Evolutionary conservation across 805 yeast genomes (phyloP), one percentile per base, ranked within the genome.

Genomic region (Wickerhamomyces canadensis): DNA sequence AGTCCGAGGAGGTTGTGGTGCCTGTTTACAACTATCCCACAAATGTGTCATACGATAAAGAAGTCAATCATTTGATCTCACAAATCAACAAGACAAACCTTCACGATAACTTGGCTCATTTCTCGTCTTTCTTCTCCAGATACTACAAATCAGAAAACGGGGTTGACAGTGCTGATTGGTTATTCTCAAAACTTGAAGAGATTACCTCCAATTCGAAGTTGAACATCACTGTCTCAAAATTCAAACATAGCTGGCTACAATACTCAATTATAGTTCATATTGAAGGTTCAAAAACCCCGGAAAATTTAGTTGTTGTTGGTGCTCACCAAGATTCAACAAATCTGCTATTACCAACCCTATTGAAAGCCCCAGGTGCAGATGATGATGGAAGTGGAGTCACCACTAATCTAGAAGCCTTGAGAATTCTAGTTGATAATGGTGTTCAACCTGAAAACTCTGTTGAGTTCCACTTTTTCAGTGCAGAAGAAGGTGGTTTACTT

Each of bases 401-500:
- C 4, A 81, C 95, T 3, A 72, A 76, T 23, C 59, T 88, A 37
- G 95, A 88, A 57, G 78, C 88, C 1, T 70, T 88, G 49, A 70
- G 93, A 46, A 60, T 84, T 13, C 61, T 86, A 19, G 58, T 73
- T 7, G 65, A 62, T 25, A 44, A 47, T 25, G 58, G 66, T 0
- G 70, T 70, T 47, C 50, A 61, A 40, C 87, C 89, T 12, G 62
- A 71, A 30, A 85, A 87, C 60, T 76, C 95, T 0, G 61, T 91
- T 15, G 95, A 91, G 58, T 89, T 91, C 65, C 98, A 91, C 62
- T 91, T 87, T 70, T 91, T 87, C 64, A 76, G 95, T 19, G 98
- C 95, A 2, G 98, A 91, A 64, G 98, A 91, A 68, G 88, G 86
- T 42, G 97, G 96, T 0, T 64, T 86, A 38, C 65, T 85, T 36